Evolutionary conservation across 177 flowering plant species (phyloP), one percentile per base, ranked within the genome.

Genomic region (Tripterygium wilfordii): DNA sequence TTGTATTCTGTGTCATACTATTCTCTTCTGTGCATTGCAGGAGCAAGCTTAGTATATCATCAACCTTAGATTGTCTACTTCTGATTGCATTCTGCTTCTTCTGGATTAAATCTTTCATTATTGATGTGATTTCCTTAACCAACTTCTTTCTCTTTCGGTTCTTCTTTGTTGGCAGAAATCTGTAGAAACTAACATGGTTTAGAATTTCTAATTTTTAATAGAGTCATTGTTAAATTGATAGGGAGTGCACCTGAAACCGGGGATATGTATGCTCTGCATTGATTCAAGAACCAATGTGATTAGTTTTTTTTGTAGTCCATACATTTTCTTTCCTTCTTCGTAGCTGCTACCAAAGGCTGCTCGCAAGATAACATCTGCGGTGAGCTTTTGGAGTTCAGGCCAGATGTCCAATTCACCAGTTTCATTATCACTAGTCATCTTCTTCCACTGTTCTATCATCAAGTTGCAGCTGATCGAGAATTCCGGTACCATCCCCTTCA

Each of bases 181-280:
- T 79, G 56, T 31, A 36, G 2, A 30, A 31, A 20, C 19, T n/a
- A n/a, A n/a, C n/a, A n/a, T n/a, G n/a, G n/a, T n/a, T n/a, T n/a
- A n/a, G n/a, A n/a, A n/a, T n/a, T n/a, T n/a, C n/a, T n/a, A n/a
- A n/a, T n/a, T n/a, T n/a, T n/a, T n/a, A n/a, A n/a, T n/a, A n/a
- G n/a, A n/a, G n/a, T n/a, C n/a, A n/a, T n/a, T n/a, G n/a, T n/a
- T n/a, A n/a, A n/a, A n/a, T n/a, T n/a, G n/a, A n/a, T n/a, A n/a
- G n/a, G n/a, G n/a, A n/a, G n/a, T n/a, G n/a, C n/a, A 73, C 82
- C 78, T 77, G 42, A 65, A 69, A 42, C 87, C 83, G 4, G 83
- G 81, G 29, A 80, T 44, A 27, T 64, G 67, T 10, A 53, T 0
- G 16, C 52, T 57, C 18, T 29, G 48, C 44, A 61, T 46, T 20